Base-by-base conservation (phyloP, 1,284 basidiomycete genomes). In the Trametes hirsuta region DNA sequence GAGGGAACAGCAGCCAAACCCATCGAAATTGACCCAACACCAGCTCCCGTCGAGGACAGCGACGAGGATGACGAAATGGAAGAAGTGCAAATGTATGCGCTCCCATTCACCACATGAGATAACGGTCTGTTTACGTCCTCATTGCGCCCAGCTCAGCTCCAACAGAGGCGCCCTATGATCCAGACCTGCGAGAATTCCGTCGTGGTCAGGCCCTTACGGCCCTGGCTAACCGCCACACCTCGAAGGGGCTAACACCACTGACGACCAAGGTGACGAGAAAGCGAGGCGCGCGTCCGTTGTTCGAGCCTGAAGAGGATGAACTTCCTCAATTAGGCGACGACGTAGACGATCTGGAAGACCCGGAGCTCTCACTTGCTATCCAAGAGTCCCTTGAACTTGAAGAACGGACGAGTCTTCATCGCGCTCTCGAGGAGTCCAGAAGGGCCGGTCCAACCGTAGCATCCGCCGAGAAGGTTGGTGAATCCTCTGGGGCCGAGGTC, bases 1-100 rank as follows among this genome's bases (percentile, higher is more conserved):
- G 90, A 88, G 53, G 84, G 94, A 3, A 92, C 85, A 3, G 79
- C 83, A 58, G 82, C 87, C 44, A 94, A 94, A 68, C 95, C 97
- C 0, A 98, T 99, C 62, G 84, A 90, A 58, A 85, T 98, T 61
- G 92, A 93, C 68, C 81, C 69, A 62, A 48, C 72, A 58, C 49
- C 69, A 55, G 58, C 70, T 58, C 47, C 69, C 53, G 57, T 71
- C 66, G 53, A 61, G 44, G 77, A 77, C 14, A 73, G 69, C 21
- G 80, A 81, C 35, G 82, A 81, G 53, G 87, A 89, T 46, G 77
- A 77, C 62, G 89, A 91, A 37, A 91, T 91, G 86, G 91, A 94
- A 68, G 89, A 93, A 71, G 83, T 94, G 25, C 67, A 74, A 49
- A 86, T 90, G 91, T 91, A 75, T 69, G 85, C 53, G 25, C 40